These are phyloP conservation scores for Saccharomyces eubayanus DNA, from an alignment of 805 yeast genomes.

Conservation along the genomic window DNA sequence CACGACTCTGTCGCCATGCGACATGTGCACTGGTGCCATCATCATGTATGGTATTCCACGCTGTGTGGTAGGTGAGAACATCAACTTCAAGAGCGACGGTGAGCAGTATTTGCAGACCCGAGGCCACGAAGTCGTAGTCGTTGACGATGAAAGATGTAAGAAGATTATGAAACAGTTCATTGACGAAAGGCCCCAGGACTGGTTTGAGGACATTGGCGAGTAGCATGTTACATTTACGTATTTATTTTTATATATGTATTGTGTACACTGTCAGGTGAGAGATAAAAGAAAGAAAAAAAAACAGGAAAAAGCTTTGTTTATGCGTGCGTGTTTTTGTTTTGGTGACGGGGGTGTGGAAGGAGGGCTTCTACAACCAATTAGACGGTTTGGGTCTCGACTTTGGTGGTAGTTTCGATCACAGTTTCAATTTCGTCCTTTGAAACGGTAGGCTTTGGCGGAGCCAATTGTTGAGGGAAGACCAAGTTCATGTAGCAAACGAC, in stretches of 20 bases:
- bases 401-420: neutral
- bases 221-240: conserved; percentile 6
- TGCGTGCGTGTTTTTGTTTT: neutral
- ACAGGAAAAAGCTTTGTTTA: neutral
- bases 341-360: neutral
- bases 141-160: conserved; percentile 54
- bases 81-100: conserved; percentile 65
- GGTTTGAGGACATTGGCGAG: conserved; percentile 75
- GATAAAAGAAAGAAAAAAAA: neutral
- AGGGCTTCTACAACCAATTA: neutral
- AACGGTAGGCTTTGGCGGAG: conserved; percentile 1
- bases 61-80: conserved; percentile 84
- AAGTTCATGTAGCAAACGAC: conserved; percentile 49
- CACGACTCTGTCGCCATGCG: conserved; percentile 87
- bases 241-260: neutral
- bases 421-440: neutral
- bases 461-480: conserved; percentile 33
- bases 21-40: conserved; percentile 94
- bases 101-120: conserved; percentile 60
- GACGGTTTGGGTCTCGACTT: neutral
- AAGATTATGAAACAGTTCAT: conserved; percentile 73
- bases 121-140: conserved; percentile 66
- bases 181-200: conserved; percentile 62
- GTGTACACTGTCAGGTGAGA: neutral
- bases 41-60: conserved; percentile 80